These are phyloP conservation scores for Magnaporthiopsis poae DNA, from an alignment of 2,329 filamentous ascomycete species.

Conservation along the genomic window DNA sequence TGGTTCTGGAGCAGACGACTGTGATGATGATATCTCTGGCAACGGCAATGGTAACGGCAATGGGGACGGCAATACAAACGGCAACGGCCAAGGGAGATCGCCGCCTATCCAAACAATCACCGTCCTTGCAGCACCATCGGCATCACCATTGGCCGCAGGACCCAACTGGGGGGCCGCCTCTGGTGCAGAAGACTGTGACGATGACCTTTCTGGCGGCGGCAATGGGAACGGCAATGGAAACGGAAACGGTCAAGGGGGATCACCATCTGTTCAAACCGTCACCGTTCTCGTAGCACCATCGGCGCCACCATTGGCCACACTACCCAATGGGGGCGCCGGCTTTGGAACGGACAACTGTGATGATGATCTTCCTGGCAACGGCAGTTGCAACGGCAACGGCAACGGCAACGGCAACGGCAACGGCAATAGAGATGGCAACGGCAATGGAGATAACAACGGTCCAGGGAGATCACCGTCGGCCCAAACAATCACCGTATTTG, in stretches of 20 bases:
- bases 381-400: no score
- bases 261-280: no score
- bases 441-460: neutral
- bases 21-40: neutral
- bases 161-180: neutral
- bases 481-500: neutral
- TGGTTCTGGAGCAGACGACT: neutral
- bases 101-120: neutral
- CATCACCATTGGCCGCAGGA: no score
- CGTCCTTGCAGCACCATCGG: neutral
- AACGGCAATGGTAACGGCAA: no score
- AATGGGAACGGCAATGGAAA: no score
- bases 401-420: neutral
- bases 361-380: no score
- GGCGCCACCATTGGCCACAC: no score
- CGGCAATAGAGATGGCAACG: neutral
- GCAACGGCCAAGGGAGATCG: neutral
- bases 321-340: no score
- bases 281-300: no score
- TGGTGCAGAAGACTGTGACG: neutral
- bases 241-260: no score
- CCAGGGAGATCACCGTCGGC: neutral
- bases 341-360: no score
- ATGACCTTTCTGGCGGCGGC: neutral
- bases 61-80: neutral